A percentile compares a stretch with the other conserved stretches of the same genome.
These are phyloP conservation scores for Wallacemonas rigidus DNA, from an alignment of 208 protist genomes.

Conservation along the genomic window DNA sequence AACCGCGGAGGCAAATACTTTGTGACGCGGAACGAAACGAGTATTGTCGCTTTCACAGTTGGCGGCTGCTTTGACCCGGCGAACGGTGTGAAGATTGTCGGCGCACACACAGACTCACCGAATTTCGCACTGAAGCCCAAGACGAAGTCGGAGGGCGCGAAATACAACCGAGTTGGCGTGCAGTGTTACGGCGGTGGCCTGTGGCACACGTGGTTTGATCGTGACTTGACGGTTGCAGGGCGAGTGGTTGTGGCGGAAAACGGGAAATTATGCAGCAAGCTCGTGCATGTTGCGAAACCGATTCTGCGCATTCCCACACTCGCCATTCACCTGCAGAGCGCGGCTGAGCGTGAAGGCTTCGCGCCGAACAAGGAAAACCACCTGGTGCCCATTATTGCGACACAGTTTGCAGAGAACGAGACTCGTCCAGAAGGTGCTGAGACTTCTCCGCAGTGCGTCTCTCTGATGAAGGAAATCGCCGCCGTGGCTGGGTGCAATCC, in stretches of 20 bases:
- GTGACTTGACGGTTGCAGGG: slow-evolving; percentile 87
- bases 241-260: slow-evolving; percentile 56
- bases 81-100: slow-evolving; percentile 95
- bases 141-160: slow-evolving; percentile 36
- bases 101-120: slow-evolving; percentile 98
- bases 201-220: slow-evolving; percentile 93
- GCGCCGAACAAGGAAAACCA: slow-evolving; percentile 96
- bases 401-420: slow-evolving; percentile 37
- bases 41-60: slow-evolving; percentile 96
- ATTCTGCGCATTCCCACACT: slow-evolving; percentile 95
- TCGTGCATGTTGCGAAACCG: slow-evolving; percentile 88
- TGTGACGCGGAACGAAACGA: slow-evolving; percentile 95
- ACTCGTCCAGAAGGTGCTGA: slow-evolving; percentile 7
- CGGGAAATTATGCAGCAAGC: slow-evolving; percentile 40
- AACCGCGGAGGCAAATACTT: slow-evolving; percentile 93
- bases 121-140: slow-evolving; percentile 83
- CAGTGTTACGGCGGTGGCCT: slow-evolving; percentile 89
- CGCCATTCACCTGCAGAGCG: slow-evolving; percentile 95
- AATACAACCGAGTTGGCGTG: slow-evolving; percentile 70
- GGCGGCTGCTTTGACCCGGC: slow-evolving; percentile 88
- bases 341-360: slow-evolving; percentile 82
- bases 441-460: slow-evolving; percentile 51
- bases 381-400: slow-evolving; percentile 91
- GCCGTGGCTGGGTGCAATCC: slow-evolving; percentile 49
- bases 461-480: slow-evolving; percentile 80